phyloP scores from a whole-genome alignment of 108 stramenopile genomes.

The Nannochloropsis salina region DNA sequence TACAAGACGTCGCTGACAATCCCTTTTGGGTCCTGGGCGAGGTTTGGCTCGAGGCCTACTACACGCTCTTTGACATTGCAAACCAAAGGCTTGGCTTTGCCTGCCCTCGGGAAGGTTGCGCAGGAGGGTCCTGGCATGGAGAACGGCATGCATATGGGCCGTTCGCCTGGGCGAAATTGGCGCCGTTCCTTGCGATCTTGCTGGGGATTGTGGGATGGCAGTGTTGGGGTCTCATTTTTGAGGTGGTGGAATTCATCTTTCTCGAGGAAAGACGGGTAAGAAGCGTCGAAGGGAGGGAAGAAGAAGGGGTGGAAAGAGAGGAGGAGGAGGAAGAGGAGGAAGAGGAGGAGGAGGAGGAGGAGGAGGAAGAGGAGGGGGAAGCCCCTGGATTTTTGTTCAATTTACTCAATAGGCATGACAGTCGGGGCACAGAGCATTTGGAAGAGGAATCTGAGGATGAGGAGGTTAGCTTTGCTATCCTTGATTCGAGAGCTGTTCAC shows the following conservation, averaged over 20 bases:
- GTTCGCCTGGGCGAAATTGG: background rate
- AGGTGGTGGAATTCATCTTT: background rate
- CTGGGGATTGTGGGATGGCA: background rate
- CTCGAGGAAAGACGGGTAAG: background rate
- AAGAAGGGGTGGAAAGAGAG: background rate
- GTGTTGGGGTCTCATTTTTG: background rate
- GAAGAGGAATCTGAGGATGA: too few species aligned
- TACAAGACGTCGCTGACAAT: constrained; percentile 37
- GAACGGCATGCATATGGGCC: background rate
- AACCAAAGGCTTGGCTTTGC: constrained; percentile 42
- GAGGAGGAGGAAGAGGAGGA: background rate
- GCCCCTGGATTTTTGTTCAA: too few species aligned
- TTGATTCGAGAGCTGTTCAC: too few species aligned
- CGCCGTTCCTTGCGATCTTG: background rate
- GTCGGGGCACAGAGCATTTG: too few species aligned
- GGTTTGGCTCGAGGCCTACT: constrained; percentile 24
- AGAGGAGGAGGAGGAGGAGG: background rate
- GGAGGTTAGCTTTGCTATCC: too few species aligned
- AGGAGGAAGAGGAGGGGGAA: background rate
- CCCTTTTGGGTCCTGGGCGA: constrained; percentile 42
- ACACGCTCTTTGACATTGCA: constrained; percentile 41
- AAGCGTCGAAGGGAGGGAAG: background rate
- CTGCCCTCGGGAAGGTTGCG: constrained; percentile 7
- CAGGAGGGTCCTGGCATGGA: constrained; percentile 15
- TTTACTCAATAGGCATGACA: too few species aligned